phyloP scores from a whole-genome alignment of 805 yeast genomes.

The Blastobotrys peoriensis region DNA sequence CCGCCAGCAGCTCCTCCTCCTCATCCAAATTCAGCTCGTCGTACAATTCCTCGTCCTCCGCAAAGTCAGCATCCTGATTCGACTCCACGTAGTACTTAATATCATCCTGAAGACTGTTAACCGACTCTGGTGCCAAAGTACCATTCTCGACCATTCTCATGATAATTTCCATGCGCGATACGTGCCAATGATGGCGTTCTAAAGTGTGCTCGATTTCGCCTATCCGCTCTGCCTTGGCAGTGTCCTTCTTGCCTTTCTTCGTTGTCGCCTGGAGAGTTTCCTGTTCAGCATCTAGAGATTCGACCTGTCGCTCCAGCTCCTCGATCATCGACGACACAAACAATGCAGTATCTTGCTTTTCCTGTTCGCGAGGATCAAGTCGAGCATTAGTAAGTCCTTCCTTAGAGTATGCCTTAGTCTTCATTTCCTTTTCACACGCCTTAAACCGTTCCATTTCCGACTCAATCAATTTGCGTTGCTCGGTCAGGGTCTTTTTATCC shows the following conservation, averaged over 20 bases:
- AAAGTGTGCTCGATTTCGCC: constrained; percentile 56
- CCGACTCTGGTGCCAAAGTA: constrained; percentile 67
- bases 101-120: constrained; percentile 78
- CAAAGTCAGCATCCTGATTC: constrained; percentile 86
- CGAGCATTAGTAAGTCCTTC: constrained; percentile 79
- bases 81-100: constrained; percentile 89
- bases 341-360: constrained; percentile 63
- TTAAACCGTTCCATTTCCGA: constrained; percentile 89
- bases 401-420: constrained; percentile 88
- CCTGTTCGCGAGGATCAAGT: constrained; percentile 74
- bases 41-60: constrained; percentile 89
- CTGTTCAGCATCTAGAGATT: constrained; percentile 66
- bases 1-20: constrained; percentile 36
- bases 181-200: constrained; percentile 76
- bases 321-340: constrained; percentile 70
- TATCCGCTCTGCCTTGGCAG: constrained; percentile 48
- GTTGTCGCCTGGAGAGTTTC: constrained; percentile 46
- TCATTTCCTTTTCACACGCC: constrained; percentile 86
- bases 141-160: constrained; percentile 74
- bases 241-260: constrained; percentile 57
- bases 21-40: constrained; percentile 72
- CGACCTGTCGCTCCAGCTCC: constrained; percentile 76
- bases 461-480: constrained; percentile 61
- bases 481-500: constrained; percentile 75
- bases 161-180: constrained; percentile 68